phyloP scores from a whole-genome alignment of 2,329 filamentous ascomycete species.

The Cladosporium sp. region DNA sequence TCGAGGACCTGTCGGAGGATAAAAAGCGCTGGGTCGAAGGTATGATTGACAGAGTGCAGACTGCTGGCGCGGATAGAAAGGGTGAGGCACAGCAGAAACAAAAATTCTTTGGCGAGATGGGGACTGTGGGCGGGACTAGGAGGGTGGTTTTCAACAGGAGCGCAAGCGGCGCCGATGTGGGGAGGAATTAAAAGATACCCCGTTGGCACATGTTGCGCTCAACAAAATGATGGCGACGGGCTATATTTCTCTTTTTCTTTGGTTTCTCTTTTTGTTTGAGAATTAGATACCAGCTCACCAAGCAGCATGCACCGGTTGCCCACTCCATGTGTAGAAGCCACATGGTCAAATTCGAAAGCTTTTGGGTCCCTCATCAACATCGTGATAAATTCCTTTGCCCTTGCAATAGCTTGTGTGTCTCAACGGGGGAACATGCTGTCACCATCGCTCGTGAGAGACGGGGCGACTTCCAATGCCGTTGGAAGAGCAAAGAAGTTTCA shows the following conservation, averaged over 20 bases:
- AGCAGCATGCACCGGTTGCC: not conserved
- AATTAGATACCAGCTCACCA: not conserved
- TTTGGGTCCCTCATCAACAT: no score
- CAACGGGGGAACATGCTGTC: no score
- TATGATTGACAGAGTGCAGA: slow-evolving; percentile 73
- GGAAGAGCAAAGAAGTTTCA: no score
- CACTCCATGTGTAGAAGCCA: no score
- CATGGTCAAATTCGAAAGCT: no score
- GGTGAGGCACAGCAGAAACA: slow-evolving; percentile 24
- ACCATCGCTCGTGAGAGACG: no score
- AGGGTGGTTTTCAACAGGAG: slow-evolving; percentile 57
- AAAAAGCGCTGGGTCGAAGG: slow-evolving; percentile 81
- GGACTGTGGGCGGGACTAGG: slow-evolving; percentile 68
- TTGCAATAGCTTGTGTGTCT: no score
- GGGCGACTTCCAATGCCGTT: no score
- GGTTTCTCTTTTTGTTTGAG: not conserved
- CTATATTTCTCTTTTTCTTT: not conserved
- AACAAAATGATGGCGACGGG: no score
- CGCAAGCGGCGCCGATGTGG: not conserved
- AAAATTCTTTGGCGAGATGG: slow-evolving; percentile 62
- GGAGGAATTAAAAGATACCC: not conserved
- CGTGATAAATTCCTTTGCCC: no score
- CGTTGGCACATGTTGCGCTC: no score
- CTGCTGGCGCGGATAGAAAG: slow-evolving; percentile 52
- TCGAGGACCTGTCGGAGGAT: slow-evolving; percentile 55